Evolutionary conservation across 148 eudicot genomes (phyloP).

Genomic region (Rhododendron simsii): DNA sequence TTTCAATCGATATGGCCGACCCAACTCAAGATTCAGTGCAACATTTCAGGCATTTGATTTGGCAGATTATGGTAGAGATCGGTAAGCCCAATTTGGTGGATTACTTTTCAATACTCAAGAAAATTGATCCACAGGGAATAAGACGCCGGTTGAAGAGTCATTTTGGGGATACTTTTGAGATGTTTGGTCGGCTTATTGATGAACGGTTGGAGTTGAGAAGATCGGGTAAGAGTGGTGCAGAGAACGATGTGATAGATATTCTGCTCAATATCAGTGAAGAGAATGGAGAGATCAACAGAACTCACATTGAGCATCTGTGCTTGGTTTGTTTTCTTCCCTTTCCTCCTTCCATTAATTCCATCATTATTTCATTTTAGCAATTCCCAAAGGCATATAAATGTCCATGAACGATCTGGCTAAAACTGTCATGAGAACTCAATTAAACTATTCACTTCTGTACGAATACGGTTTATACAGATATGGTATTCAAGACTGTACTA

Average conservation of each 20-base stretch:
- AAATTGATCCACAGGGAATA: conserved; percentile 18
- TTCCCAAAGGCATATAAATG: background rate
- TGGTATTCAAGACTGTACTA: background rate
- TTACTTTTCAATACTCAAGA: conserved; percentile 7
- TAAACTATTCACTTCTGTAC: too few species aligned
- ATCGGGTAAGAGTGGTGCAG: background rate
- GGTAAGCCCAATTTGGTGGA: conserved; percentile 16
- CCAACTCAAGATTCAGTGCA: background rate
- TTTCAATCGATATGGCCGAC: conserved; percentile 9
- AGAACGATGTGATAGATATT: conserved; percentile 18
- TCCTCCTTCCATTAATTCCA: background rate
- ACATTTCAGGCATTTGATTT: background rate
- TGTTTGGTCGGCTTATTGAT: conserved; percentile 8
- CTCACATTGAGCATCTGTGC: conserved; percentile 12
- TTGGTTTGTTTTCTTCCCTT: background rate
- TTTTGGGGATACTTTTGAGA: background rate
- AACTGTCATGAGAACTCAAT: too few species aligned
- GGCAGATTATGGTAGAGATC: background rate
- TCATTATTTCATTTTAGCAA: background rate
- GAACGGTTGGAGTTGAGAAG: conserved; percentile 9
- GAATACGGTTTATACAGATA: too few species aligned
- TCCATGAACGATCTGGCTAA: background rate
- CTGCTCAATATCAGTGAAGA: conserved; percentile 6
- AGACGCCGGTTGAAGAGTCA: background rate
- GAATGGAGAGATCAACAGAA: conserved; percentile 1